Evolutionary conservation across 192 early-diverging fungal genomes (phyloP), one percentile per base, ranked within the genome.

Genomic region (Umbelopsis isabellina): DNA sequence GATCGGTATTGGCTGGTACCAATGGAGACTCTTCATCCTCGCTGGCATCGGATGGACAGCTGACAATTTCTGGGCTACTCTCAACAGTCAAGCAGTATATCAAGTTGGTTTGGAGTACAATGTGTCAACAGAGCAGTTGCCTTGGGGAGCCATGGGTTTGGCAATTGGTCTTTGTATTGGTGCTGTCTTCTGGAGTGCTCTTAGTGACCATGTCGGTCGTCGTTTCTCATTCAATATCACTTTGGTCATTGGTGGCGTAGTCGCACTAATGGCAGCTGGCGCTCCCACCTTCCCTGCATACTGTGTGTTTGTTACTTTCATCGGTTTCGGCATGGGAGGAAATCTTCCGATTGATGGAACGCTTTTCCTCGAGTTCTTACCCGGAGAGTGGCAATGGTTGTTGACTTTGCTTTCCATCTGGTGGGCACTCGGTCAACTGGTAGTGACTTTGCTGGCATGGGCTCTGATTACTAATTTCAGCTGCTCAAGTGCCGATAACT

Each of bases 331-430:
- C 15, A 91, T 93, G 64, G 88, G 87, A 65, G 85, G 87, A n/a
- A 89, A 89, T 70, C 71, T 89, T 47, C 86, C 87, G 18, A 82
- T 86, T 46, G 85, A 88, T 80, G 82, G 82, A 84, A 86, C 92
- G 18, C 75, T 96, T 12, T 96, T 94, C 55, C 83, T 96, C 7
- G 93, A 96, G 82, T 94, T 94, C 65, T 81, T 93, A 37, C 94
- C 94, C 21, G 81, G 86, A 61, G 83, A 89, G 65, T 85, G 91
- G 67, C 92, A 92, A 66, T 87, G 92, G 69, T 79, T 94, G 30
- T 80, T 96, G 73, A 94, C 93, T 1, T 82, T 96, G 52, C 82
- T 96, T 64, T 93, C 91, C 9, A 80, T 93, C 10, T 94, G 94
- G 58, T 96, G 92, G 65, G 92, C 94, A 7, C 78, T 92, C 52